Conservation (phyloP, 2,329 filamentous ascomycete species). For the Nectriaceae sp. region DNA sequence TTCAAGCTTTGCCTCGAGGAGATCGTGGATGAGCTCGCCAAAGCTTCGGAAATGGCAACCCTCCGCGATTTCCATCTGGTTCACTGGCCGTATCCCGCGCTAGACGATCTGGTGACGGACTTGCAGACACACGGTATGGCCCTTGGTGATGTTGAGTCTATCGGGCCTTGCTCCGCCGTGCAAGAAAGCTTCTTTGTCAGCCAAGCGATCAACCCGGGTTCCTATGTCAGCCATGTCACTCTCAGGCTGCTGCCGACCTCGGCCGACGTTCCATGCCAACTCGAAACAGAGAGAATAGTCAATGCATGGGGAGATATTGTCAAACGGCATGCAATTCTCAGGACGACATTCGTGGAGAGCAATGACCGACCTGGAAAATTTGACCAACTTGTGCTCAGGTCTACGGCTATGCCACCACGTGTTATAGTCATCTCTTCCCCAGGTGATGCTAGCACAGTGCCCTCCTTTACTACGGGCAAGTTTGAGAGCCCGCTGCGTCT, state of each 20-base stretch:
- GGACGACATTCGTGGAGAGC: conserved; percentile 8
- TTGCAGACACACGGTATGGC: neutral
- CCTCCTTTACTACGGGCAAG: neutral
- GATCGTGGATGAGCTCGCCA: conserved; percentile 1
- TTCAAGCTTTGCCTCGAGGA: neutral
- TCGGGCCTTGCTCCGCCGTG: conserved; percentile 9
- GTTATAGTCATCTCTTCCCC: neutral
- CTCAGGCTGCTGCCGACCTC: neutral
- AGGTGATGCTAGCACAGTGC: neutral
- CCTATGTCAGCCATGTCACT: conserved; percentile 1
- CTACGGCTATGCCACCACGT: neutral
- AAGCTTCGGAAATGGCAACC: neutral
- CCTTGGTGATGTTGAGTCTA: conserved; percentile 2
- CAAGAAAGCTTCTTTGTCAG: conserved; percentile 7
- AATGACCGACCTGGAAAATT: conserved; percentile 4
- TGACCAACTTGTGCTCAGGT: conserved; percentile 6
- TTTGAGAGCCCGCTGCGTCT: neutral
- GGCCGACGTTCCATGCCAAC: neutral
- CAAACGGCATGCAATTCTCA: conserved; percentile 2
- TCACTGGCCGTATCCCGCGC: neutral
- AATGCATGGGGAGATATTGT: neutral
- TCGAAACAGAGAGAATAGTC: neutral
- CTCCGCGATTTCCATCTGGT: conserved; percentile 1
- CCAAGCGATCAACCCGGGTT: conserved; percentile 2
- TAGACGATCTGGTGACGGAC: neutral